Evolutionary conservation across 2,329 filamentous ascomycete genomes (phyloP).

Genomic region (Eutypa lata): DNA sequence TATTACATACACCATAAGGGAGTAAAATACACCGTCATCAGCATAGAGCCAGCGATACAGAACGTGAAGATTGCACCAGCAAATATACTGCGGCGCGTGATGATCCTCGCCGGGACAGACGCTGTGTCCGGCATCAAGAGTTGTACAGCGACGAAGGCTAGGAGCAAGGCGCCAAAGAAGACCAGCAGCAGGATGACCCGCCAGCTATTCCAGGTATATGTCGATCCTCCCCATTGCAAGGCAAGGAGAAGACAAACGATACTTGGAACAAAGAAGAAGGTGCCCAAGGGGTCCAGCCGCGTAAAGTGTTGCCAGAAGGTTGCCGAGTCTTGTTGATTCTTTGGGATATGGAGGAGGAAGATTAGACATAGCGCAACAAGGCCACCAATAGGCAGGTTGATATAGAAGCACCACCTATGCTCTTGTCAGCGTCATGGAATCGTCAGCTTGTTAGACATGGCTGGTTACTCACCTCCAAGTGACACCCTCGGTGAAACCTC

Average conservation of each 20-base stretch:
- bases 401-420: slow-evolving; percentile 52
- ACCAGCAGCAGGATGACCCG: slow-evolving; percentile 53
- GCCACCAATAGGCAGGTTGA: slow-evolving; percentile 55
- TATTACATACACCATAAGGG: slow-evolving; percentile 46
- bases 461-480: slow-evolving; percentile 41
- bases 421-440: not conserved
- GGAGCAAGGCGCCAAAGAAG: slow-evolving; percentile 43
- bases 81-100: slow-evolving; percentile 53
- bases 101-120: slow-evolving; percentile 52
- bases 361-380: slow-evolving; percentile 47
- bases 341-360: slow-evolving; percentile 45
- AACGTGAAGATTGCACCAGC: slow-evolving; percentile 35
- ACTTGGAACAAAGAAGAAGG: slow-evolving; percentile 56
- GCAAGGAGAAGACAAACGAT: slow-evolving; percentile 60
- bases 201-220: slow-evolving; percentile 48
- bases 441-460: slow-evolving; percentile 10
- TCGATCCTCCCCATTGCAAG: slow-evolving; percentile 58
- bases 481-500: slow-evolving; percentile 46
- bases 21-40: slow-evolving; percentile 52
- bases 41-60: slow-evolving; percentile 39
- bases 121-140: slow-evolving; percentile 52
- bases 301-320: slow-evolving; percentile 40
- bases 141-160: slow-evolving; percentile 51
- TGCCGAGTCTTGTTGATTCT: slow-evolving; percentile 14
- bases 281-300: slow-evolving; percentile 55